phyloP scores from a whole-genome alignment of 805 yeast species.

The Lachancea quebecensis region DNA sequence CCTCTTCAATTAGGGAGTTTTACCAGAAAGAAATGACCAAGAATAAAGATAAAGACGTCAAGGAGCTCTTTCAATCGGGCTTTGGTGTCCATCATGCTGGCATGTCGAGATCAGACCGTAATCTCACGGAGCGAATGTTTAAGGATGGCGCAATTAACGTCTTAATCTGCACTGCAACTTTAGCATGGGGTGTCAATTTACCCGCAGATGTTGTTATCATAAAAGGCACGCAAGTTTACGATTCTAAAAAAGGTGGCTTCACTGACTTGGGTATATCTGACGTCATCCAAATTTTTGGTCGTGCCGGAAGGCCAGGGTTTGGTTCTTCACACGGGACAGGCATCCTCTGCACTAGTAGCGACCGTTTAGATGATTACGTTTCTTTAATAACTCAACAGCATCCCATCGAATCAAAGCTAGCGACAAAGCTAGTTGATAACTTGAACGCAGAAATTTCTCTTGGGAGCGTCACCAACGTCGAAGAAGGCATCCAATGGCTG shows the following conservation, averaged over 20 bases:
- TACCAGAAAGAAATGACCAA: slow-evolving; percentile 60
- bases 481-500: slow-evolving; percentile 95
- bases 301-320: slow-evolving; percentile 98
- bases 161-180: slow-evolving; percentile 90
- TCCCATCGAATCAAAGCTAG: slow-evolving; percentile 84
- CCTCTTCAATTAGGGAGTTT: slow-evolving; percentile 22
- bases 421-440: slow-evolving; percentile 78
- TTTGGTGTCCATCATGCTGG: slow-evolving; percentile 98
- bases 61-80: slow-evolving; percentile 73
- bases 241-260: slow-evolving; percentile 90
- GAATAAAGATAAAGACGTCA: slow-evolving; percentile 69
- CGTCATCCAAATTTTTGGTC: slow-evolving; percentile 95
- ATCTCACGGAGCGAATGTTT: slow-evolving; percentile 82
- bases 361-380: slow-evolving; percentile 80
- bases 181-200: slow-evolving; percentile 98
- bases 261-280: slow-evolving; percentile 92
- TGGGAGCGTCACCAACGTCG: slow-evolving; percentile 91
- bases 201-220: slow-evolving; percentile 97
- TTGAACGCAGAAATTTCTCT: slow-evolving; percentile 93
- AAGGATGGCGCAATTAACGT: slow-evolving; percentile 80
- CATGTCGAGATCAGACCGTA: slow-evolving; percentile 84
- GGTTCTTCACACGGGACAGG: slow-evolving; percentile 85
- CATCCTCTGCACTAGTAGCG: slow-evolving; percentile 76
- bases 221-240: slow-evolving; percentile 94
- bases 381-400: slow-evolving; percentile 86